Evolutionary conservation across 768 basidiomycete species (phyloP).

Genomic region (Suillus subalutaceus): DNA sequence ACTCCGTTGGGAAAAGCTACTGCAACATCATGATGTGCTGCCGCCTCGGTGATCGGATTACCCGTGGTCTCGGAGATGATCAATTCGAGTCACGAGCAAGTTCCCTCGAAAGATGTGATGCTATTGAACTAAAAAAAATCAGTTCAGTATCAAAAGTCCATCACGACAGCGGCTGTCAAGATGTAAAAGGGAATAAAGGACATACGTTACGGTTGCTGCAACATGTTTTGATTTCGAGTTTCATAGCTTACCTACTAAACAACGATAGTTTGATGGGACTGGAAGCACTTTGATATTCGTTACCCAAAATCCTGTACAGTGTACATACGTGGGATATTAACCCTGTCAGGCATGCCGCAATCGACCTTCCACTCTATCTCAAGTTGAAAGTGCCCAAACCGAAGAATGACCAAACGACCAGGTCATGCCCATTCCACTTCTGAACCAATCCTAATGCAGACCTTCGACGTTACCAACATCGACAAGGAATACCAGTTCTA

Average conservation of each 20-base stretch:
- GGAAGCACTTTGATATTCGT: slow-evolving; percentile 35
- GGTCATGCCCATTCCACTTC: slow-evolving; percentile 33
- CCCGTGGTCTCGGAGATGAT: background rate
- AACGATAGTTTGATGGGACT: slow-evolving; percentile 31
- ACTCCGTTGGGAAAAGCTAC: background rate
- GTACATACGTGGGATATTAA: slow-evolving; percentile 41
- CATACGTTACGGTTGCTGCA: background rate
- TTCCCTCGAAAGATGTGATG: background rate
- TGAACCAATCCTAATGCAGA: slow-evolving; percentile 35
- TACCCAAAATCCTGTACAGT: slow-evolving; percentile 22
- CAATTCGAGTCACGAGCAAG: background rate
- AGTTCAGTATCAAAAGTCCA: slow-evolving; percentile 1
- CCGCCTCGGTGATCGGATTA: background rate
- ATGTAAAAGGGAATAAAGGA: slow-evolving; percentile 6
- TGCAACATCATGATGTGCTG: background rate
- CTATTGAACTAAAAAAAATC: background rate
- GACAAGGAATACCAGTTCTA: slow-evolving; percentile 36
- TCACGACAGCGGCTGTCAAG: background rate
- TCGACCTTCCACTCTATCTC: slow-evolving; percentile 25
- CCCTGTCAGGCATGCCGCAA: slow-evolving; percentile 30
- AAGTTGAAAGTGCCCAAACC: slow-evolving; percentile 14
- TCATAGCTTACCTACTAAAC: slow-evolving; percentile 10
- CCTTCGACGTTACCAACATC: slow-evolving; percentile 29
- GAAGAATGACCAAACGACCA: slow-evolving; percentile 30
- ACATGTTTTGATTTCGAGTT: background rate